A percentile compares a stretch with the other conserved stretches of the same genome.
Conservation (phyloP, 495 filamentous ascomycete genomes). For the Copromyces sp. region DNA sequence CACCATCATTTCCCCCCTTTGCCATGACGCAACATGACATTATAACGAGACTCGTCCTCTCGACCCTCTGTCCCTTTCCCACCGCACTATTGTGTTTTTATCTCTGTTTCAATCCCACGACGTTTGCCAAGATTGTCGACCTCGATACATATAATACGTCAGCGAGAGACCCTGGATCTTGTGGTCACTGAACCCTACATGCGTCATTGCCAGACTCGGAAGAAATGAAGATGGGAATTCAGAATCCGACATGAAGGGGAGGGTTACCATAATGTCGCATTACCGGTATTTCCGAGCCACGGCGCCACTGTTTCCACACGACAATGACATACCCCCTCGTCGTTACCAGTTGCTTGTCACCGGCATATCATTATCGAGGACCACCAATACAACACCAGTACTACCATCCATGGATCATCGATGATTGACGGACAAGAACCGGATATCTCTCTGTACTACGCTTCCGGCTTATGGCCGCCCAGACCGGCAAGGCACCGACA, state of each 20-base stretch:
- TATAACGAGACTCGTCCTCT: not conserved
- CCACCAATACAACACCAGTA: not conserved
- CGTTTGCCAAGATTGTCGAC: not conserved
- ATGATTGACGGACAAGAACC: not conserved
- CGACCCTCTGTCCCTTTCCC: not conserved
- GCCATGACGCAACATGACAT: not conserved
- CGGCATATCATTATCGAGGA: not conserved
- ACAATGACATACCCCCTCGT: not conserved
- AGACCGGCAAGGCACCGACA: not conserved
- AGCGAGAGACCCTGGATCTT: not conserved
- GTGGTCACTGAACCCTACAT: not conserved
- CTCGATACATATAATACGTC: not conserved
- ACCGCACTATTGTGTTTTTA: not conserved
- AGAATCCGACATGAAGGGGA: not conserved
- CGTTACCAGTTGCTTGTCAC: not conserved
- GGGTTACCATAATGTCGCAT: not conserved
- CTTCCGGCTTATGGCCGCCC: not conserved
- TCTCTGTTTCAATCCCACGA: not conserved
- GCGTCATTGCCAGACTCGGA: not conserved
- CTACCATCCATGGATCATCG: not conserved
- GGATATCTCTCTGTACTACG: not conserved
- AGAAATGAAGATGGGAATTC: not conserved
- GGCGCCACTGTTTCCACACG: not conserved
- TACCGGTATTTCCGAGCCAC: not conserved
- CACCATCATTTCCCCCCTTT: not conserved